Base-by-base conservation (phyloP, 768 basidiomycete genomes). In the Russula earlei region DNA sequence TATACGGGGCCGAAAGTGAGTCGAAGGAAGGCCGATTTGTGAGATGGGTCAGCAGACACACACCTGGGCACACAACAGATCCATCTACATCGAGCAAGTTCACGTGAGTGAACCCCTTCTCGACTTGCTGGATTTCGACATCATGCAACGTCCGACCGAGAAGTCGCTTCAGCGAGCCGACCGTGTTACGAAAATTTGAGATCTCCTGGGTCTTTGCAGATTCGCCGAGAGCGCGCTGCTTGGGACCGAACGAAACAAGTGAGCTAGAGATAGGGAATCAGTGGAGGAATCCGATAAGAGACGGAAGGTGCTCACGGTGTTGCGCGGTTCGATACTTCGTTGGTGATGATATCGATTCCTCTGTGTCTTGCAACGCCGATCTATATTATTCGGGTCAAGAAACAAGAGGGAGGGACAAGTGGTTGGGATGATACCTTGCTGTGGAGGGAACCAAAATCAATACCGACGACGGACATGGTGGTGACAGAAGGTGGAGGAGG, bases 301-400 rank as follows among this genome's bases (percentile, higher is more conserved):
- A n/a, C n/a, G n/a, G 3, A 15, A 43, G 43, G 40, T 8, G 80
- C 91, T 67, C 60, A 97, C 92, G 95, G 95, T 24, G 94, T 98
- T 15, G 85, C 81, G 53, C 96, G 87, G 77, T 97, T 97, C 15
- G 94, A 97, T 58, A 94, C 92, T 70, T 99, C 95, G 71, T 99
- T 99, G 58, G 83, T 77, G 75, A 99, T 95, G 72, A 99, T 93
- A 79, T 99, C 95, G 75, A 99, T 95, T 64, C 95, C 95, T 67
- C 91, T 81, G 73, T 90, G 86, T 72, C 93, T 81, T 19, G 93
- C 93, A 62, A 95, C 93, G 75, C 93, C 93, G 69, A 97, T 93
- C 91, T 90, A 62, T 9, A 68, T 45, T 46, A 41, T 34, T 49
- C 59, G 59, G 62, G 54, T 52, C 61, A 49, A 51, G 53, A 22